A percentile compares a stretch with the other conserved stretches of the same genome.
Conservation (phyloP, 2,329 filamentous ascomycete species). For the Fusarium sp. region DNA sequence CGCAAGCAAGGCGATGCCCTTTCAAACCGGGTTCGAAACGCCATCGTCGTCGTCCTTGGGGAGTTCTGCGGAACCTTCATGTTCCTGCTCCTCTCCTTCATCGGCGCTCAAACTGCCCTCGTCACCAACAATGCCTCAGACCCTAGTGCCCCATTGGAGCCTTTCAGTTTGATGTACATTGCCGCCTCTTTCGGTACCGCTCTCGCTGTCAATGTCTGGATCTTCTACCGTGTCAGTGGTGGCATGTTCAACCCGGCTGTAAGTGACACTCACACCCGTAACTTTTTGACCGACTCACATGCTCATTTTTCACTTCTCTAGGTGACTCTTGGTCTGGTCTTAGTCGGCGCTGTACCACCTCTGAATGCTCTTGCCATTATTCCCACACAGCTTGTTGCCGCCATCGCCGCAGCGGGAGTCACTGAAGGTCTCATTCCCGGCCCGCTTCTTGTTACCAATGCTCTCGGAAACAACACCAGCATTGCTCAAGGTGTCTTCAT, state of each 20-base stretch:
- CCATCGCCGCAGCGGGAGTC: slow-evolving; percentile 72
- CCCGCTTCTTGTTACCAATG: slow-evolving; percentile 68
- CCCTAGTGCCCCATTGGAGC: slow-evolving; percentile 50
- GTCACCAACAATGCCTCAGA: slow-evolving; percentile 51
- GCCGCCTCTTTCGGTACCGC: slow-evolving; percentile 66
- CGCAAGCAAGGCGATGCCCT: slow-evolving; percentile 17
- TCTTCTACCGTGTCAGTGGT: slow-evolving; percentile 69
- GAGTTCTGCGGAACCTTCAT: slow-evolving; percentile 70
- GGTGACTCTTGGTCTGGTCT: slow-evolving; percentile 72
- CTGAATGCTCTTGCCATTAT: slow-evolving; percentile 68
- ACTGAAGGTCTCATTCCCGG: slow-evolving; percentile 72
- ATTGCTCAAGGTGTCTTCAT: slow-evolving; percentile 74
- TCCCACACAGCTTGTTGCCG: slow-evolving; percentile 70
- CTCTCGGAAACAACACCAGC: slow-evolving; percentile 66
- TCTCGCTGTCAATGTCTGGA: slow-evolving; percentile 69
- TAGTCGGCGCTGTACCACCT: slow-evolving; percentile 70
- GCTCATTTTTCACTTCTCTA: slow-evolving; percentile 35
- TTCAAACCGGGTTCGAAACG: slow-evolving; percentile 49
- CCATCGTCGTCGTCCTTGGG: slow-evolving; percentile 61
- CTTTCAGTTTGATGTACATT: slow-evolving; percentile 63
- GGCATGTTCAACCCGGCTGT: slow-evolving; percentile 68
- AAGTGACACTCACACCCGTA: slow-evolving; percentile 44
- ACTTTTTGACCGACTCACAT: slow-evolving; percentile 6
- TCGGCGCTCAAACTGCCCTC: slow-evolving; percentile 58
- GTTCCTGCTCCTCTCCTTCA: slow-evolving; percentile 64